Percentiles rank a stretch among this genome's conserved stretches.
Conservation (phyloP, 768 basidiomycete species). For the Jaapia argillacea region DNA sequence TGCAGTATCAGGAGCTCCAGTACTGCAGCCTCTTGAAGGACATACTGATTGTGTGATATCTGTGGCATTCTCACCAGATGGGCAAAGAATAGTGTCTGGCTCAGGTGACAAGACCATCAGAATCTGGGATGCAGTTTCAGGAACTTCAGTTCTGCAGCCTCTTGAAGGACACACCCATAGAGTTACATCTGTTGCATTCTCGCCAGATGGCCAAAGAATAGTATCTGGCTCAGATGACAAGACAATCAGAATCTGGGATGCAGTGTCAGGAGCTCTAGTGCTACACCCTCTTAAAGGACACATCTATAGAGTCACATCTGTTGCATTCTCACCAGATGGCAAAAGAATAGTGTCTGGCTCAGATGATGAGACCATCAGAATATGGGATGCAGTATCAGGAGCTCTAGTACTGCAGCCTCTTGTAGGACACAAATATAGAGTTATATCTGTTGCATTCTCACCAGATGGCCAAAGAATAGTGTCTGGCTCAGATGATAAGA, state of each 20-base stretch:
- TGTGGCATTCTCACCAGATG: too few species aligned
- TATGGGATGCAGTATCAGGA: slow-evolving; percentile 31
- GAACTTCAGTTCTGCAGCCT: too few species aligned
- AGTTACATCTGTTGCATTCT: too few species aligned
- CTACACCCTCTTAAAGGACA: neutral
- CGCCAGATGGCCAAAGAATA: neutral
- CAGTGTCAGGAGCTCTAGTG: neutral
- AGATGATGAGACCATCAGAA: slow-evolving; percentile 34
- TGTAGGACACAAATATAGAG: too few species aligned
- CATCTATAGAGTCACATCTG: neutral
- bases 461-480: too few species aligned
- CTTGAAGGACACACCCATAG: too few species aligned
- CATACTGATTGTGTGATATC: too few species aligned
- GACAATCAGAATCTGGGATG: neutral
- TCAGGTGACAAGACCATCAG: slow-evolving; percentile 1
- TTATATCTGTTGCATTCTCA: too few species aligned
- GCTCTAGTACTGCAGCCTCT: neutral
- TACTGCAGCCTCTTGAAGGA: too few species aligned
- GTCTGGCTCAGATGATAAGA: too few species aligned
- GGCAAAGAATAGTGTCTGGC: neutral
- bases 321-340: slow-evolving; percentile 1
- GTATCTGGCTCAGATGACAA: neutral
- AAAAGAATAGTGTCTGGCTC: slow-evolving; percentile 29
- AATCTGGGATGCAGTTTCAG: neutral
- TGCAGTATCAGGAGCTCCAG: too few species aligned